Percentiles rank a stretch among this genome's conserved stretches.
These are phyloP conservation scores for Jasminum sambac DNA, from an alignment of 257 asterid genomes.

Conservation along the genomic window DNA sequence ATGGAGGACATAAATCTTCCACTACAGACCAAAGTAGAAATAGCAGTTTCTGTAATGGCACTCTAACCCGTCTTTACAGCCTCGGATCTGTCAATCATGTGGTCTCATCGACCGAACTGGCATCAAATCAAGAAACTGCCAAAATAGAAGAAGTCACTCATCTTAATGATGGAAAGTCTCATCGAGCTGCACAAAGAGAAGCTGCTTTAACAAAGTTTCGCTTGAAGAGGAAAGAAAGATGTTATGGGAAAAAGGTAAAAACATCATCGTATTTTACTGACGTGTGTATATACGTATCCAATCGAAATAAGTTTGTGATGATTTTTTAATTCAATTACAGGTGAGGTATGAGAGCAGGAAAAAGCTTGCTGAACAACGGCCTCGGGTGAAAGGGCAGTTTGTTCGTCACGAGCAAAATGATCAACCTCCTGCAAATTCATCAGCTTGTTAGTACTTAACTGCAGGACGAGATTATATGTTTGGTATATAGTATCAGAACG, in stretches of 20 bases:
- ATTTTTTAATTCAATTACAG: slow-evolving; percentile 34
- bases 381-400: slow-evolving; percentile 85
- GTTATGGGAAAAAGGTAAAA: slow-evolving; percentile 54
- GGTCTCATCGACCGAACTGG: background rate
- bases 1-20: slow-evolving; percentile 35
- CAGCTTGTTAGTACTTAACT: slow-evolving; percentile 26
- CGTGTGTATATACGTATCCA: background rate
- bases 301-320: background rate
- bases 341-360: slow-evolving; percentile 86
- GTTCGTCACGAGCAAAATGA: slow-evolving; percentile 64
- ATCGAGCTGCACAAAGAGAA: slow-evolving; percentile 40
- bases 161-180: slow-evolving; percentile 31
- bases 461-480: background rate
- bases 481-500: background rate
- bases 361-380: slow-evolving; percentile 88
- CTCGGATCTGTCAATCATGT: slow-evolving; percentile 17
- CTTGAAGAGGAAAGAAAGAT: slow-evolving; percentile 54
- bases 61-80: slow-evolving; percentile 18
- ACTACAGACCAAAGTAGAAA: slow-evolving; percentile 41
- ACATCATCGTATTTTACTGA: background rate
- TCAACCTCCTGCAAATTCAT: slow-evolving; percentile 39
- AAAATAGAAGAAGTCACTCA: slow-evolving; percentile 30
- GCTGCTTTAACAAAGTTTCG: slow-evolving; percentile 54
- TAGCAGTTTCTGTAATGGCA: slow-evolving; percentile 36
- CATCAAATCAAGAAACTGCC: slow-evolving; percentile 11